These are phyloP conservation scores for Crithidia acanthocephali DNA, from an alignment of 208 protist species.

Conservation along the genomic window DNA sequence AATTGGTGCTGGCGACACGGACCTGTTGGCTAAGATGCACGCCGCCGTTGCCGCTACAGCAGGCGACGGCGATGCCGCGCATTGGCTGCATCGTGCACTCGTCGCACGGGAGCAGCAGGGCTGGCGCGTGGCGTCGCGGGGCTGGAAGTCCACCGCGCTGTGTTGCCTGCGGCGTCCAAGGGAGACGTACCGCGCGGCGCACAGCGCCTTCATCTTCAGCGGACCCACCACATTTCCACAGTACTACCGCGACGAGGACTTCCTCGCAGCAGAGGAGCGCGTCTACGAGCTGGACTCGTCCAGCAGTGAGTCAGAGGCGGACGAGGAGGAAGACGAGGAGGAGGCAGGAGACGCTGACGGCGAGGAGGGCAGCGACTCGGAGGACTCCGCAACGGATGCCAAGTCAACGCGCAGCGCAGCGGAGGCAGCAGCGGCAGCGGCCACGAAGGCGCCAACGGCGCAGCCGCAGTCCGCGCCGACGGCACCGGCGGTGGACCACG, in stretches of 20 bases:
- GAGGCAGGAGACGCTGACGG: slow-evolving; percentile 69
- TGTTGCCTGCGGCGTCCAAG: slow-evolving; percentile 33
- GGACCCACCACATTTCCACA: slow-evolving; percentile 72
- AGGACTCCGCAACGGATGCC: slow-evolving; percentile 10
- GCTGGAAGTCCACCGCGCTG: slow-evolving; percentile 4
- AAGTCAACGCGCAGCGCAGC: slow-evolving; percentile 4
- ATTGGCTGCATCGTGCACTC: slow-evolving; percentile 25
- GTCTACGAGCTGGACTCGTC: slow-evolving; percentile 68
- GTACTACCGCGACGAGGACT: slow-evolving; percentile 52
- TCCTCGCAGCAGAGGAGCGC: slow-evolving; percentile 43
- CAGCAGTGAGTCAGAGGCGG: slow-evolving; percentile 56
- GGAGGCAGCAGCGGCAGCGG: background rate
- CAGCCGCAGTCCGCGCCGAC: background rate
- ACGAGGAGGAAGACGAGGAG: slow-evolving; percentile 48
- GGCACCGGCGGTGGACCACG: slow-evolving; percentile 46
- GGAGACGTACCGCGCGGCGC: slow-evolving; percentile 30
- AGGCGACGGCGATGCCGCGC: slow-evolving; percentile 14
- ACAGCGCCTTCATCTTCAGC: slow-evolving; percentile 55
- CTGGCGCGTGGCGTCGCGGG: slow-evolving; percentile 6
- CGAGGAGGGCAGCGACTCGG: slow-evolving; percentile 32
- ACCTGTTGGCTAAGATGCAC: background rate
- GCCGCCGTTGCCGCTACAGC: background rate
- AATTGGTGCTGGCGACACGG: too few species aligned
- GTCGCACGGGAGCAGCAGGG: slow-evolving; percentile 29
- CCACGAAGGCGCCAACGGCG: background rate